Conservation (phyloP, 768 basidiomycete species). For the Tricholomella constricta region DNA sequence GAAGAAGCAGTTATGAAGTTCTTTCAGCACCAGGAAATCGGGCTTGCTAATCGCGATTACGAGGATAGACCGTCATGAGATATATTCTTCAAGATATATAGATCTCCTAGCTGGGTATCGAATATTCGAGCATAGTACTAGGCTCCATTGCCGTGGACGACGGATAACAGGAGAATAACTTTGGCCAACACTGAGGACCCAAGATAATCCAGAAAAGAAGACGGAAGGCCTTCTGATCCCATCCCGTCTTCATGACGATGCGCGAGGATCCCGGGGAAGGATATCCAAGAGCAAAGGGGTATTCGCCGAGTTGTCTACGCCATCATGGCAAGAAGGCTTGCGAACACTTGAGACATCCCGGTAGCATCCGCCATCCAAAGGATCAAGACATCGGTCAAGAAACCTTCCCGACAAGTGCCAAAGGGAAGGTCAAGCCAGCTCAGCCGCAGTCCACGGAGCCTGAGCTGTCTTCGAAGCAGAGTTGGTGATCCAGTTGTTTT, state of each 20-base stretch:
- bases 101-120: no score
- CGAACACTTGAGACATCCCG: not conserved
- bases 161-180: not conserved
- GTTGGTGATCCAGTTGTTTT: no score
- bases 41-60: not conserved
- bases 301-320: not conserved
- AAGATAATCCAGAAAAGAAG: not conserved
- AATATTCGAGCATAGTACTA: no score
- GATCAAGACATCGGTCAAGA: constrained; percentile 5
- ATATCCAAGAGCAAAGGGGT: constrained; percentile 1
- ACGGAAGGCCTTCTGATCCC: not conserved
- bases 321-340: constrained; percentile 1
- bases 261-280: constrained; percentile 10
- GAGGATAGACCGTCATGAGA: not conserved
- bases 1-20: no score
- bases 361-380: not conserved
- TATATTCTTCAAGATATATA: not conserved
- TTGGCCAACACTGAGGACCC: not conserved
- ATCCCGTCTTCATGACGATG: not conserved
- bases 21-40: no score
- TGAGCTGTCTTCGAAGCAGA: no score
- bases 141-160: not conserved
- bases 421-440: constrained; percentile 6
- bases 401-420: constrained; percentile 1
- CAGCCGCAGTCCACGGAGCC: constrained; percentile 10